Evolutionary conservation across 371 early-diverging fungal species (phyloP), one percentile per base, ranked within the genome.

Genomic region (Mortierella sp.): DNA sequence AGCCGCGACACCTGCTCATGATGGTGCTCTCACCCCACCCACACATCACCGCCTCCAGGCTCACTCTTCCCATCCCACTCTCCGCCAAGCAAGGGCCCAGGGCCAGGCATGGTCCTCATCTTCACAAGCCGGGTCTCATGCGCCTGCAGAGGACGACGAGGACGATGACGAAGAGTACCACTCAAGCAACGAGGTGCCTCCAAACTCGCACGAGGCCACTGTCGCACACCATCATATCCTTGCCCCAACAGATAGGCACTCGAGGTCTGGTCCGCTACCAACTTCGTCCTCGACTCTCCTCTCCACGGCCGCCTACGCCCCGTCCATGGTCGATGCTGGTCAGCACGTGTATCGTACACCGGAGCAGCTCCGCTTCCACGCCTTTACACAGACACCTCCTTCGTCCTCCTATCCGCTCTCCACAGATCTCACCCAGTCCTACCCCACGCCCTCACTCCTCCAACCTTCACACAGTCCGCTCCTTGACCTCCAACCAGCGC

Each of bases 101-200:
- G 37, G 37, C 5, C 37, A 37, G 37, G 37, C 37, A 37, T 5
- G 37, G 37, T 37, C 37, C 37, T 9, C 37, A 37, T 37, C 37
- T 37, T 37, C 9, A 37, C 37, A 37, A 37, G 37, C 37, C 37
- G 37, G 37, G 37, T 37, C 37, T 37, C 37, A 37, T 9, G 37
- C 37, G 37, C 60, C 43, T 23, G 43, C n/a, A 1, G 47, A 50
- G 18, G 46, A 47, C 21, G 62, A 51, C 9, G 65, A 48, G 23
- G 73, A 58, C 2, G 73, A 64, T 0, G 59, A 66, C 14, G 61
- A 74, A 4, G 68, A 60, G 19, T 60, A 64, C 19, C 55, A 68
- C 53, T 64, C 74, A 2, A 68, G 68, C 26, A 46, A 30, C 26
- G 57, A 57, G 18, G 37, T 37, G 37, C 37, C 37, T 3, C 37